A percentile compares a stretch with the other conserved stretches of the same genome.
These are phyloP conservation scores for Penicillium polonicum DNA, from an alignment of 2,329 filamentous ascomycete genomes.

Conservation along the genomic window DNA sequence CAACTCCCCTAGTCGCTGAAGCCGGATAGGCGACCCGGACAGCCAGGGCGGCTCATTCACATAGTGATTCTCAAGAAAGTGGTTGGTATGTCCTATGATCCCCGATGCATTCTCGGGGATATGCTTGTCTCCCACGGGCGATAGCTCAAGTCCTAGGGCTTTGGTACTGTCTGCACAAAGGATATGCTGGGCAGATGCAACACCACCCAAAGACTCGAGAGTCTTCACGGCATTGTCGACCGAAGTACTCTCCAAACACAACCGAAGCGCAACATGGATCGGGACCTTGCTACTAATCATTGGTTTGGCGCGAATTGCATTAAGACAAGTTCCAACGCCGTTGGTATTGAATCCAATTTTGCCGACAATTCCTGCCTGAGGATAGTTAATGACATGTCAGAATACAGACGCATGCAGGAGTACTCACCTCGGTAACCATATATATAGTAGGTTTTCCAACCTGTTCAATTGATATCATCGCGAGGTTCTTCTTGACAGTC, in stretches of 20 bases:
- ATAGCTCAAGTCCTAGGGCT: slow-evolving; percentile 31
- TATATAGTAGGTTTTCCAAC: slow-evolving; percentile 49
- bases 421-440: slow-evolving; percentile 53
- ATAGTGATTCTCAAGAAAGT: slow-evolving; percentile 39
- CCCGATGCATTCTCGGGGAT: slow-evolving; percentile 38
- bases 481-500: slow-evolving; percentile 52
- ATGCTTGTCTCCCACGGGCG: slow-evolving; percentile 30
- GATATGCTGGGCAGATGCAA: slow-evolving; percentile 58
- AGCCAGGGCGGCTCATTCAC: slow-evolving; percentile 37
- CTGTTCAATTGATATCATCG: slow-evolving; percentile 51
- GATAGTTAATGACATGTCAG: neutral
- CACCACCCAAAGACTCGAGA: slow-evolving; percentile 49
- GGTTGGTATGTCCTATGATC: slow-evolving; percentile 47
- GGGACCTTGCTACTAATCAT: slow-evolving; percentile 55
- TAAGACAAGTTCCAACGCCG: slow-evolving; percentile 61
- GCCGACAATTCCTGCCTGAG: slow-evolving; percentile 56
- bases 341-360: slow-evolving; percentile 64
- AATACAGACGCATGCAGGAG: neutral
- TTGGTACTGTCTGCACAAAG: slow-evolving; percentile 50
- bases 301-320: slow-evolving; percentile 60
- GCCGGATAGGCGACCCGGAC: slow-evolving; percentile 34
- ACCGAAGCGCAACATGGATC: slow-evolving; percentile 60
- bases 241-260: slow-evolving; percentile 54
- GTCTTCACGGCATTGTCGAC: slow-evolving; percentile 48
- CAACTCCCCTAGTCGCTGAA: slow-evolving; percentile 29